Conservation (phyloP, 805 yeast genomes). For the Starmerella floris region DNA sequence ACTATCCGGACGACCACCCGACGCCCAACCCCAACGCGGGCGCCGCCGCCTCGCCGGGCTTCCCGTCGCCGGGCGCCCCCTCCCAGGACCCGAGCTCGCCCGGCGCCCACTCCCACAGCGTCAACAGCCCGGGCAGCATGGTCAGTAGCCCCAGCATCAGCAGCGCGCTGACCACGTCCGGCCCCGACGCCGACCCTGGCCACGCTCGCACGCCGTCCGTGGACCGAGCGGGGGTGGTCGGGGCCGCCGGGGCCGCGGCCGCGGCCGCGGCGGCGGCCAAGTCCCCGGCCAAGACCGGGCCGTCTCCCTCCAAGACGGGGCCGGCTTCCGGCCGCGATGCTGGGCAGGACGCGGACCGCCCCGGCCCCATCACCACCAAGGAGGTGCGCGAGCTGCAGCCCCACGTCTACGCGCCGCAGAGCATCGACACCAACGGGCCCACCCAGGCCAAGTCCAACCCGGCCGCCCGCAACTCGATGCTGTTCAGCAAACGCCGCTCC, state of each 20-base stretch:
- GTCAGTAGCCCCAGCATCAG: not conserved
- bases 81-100: not conserved
- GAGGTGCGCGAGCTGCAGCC: constrained; percentile 16
- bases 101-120: not conserved
- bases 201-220: not conserved
- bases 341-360: too few relatives aligned
- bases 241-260: constrained; percentile 1
- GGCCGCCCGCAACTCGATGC: constrained; percentile 23
- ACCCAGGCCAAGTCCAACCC: constrained; percentile 20
- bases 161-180: not conserved
- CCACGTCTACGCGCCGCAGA: constrained; percentile 12
- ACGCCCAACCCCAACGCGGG: not conserved
- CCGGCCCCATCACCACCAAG: not conserved
- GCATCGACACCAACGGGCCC: constrained; percentile 15
- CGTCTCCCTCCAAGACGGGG: not conserved
- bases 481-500: constrained; percentile 20
- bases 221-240: constrained; percentile 1
- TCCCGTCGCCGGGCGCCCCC: not conserved
- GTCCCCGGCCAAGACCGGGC: not conserved
- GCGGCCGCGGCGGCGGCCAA: not conserved
- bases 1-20: constrained; percentile 27
- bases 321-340: not conserved
- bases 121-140: not conserved
- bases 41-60: not conserved
- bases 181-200: not conserved